Percentiles rank a stretch among this genome's conserved stretches.
Evolutionary conservation across 164 flowering plant genomes (phyloP).

Genomic region (Protea cynaroides): DNA sequence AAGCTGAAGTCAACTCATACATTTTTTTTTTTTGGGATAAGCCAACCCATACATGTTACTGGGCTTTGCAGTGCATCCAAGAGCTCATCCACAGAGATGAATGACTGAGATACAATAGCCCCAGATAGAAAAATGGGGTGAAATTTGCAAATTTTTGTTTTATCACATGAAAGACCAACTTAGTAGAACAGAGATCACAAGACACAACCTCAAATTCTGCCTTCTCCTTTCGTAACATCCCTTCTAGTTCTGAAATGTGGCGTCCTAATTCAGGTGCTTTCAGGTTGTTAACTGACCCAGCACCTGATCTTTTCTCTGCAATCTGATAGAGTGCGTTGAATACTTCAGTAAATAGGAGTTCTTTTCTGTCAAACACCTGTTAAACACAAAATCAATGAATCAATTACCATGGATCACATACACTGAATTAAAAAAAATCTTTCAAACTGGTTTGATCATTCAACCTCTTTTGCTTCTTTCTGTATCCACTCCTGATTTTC

Average conservation of each 20-base stretch:
- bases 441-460: slow-evolving; percentile 3
- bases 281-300: slow-evolving; percentile 18
- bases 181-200: slow-evolving; percentile 3
- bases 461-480: slow-evolving; percentile 75
- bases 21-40: no score
- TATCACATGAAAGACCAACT: neutral
- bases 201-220: slow-evolving; percentile 70
- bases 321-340: slow-evolving; percentile 55
- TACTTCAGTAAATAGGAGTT: slow-evolving; percentile 76
- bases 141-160: neutral
- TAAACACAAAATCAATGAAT: slow-evolving; percentile 12
- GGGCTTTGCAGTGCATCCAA: neutral
- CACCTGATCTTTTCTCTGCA: slow-evolving; percentile 35
- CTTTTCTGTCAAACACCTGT: slow-evolving; percentile 65
- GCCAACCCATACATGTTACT: neutral
- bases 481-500: slow-evolving; percentile 79
- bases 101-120: neutral
- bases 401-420: slow-evolving; percentile 4
- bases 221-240: slow-evolving; percentile 64
- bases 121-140: neutral
- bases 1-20: neutral
- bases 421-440: no score
- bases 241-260: slow-evolving; percentile 56
- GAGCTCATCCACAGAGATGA: neutral
- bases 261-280: slow-evolving; percentile 45